Base-by-base conservation (phyloP, 805 yeast genomes). In the Lipomyces kockii region DNA sequence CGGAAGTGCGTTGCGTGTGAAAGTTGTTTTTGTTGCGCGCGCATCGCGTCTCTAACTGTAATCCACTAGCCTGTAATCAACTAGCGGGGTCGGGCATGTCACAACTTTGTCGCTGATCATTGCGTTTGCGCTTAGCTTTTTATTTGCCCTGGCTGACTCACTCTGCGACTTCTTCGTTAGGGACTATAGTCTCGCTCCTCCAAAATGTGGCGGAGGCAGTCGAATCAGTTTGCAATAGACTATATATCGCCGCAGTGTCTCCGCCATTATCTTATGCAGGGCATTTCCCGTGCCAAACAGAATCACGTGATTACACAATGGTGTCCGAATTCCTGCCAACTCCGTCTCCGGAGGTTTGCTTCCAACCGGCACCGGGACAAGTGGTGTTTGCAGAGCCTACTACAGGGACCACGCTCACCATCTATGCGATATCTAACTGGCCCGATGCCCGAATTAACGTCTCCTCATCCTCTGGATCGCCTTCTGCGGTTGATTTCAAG, bases 341-440 rank as follows among this genome's bases (percentile, higher is more conserved):
- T 17, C 7, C 9, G 22, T 17, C 49, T 0, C n/a, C 22, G 6
- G 49, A 43, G 6, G 55, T 52, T 3, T 52, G 55, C 32, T 52
- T 52, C 32, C 32, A 25, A 9, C 55, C 55, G n/a, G 55, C 55
- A 2, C 32, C 32, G 27, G 55, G 55, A 17, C 32, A 52, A 1
- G 20, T 20, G 25, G 55, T 52, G 17, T 52, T 52, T 52, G 55
- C 55, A 52, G 32, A 9, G 17, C 22, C 32, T 12, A 20, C 27
- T 4, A 20, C 55, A 14, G 22, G 49, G 20, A 11, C 49, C 20
- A 17, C 8, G 20, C 2, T 52, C 12, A 14, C 27, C 9, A 27
- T 52, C 55, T 52, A 52, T 8, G 55, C 55, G n/a, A 52, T 52
- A 25, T 9, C 55, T 11, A 52, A 52, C 32, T 3, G 55, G 32